Conservation (phyloP, 2,329 filamentous ascomycete genomes). For the Aspergillus versicolor region DNA sequence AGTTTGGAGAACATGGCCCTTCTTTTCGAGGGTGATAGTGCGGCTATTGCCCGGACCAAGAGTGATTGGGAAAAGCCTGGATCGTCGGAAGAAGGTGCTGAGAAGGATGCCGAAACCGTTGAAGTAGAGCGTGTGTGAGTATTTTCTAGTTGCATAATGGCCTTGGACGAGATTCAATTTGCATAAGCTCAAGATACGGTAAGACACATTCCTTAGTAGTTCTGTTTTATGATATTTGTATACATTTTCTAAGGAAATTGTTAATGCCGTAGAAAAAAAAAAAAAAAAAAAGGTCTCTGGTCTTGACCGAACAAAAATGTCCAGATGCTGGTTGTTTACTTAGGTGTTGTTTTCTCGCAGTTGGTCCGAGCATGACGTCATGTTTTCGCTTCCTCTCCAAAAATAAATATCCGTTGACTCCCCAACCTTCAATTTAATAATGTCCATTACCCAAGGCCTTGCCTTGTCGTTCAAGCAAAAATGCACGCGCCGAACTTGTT, state of each 20-base stretch:
- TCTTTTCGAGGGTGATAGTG: slow-evolving; percentile 11
- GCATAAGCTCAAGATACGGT: not conserved
- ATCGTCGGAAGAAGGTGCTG: not conserved
- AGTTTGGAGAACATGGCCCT: slow-evolving; percentile 15
- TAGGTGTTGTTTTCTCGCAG: not conserved
- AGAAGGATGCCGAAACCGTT: not conserved
- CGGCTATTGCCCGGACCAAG: not conserved
- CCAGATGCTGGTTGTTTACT: no score
- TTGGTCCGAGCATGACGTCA: not conserved
- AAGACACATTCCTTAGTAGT: no score
- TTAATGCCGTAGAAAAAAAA: no score
- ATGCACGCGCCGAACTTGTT: not conserved
- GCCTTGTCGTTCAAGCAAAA: not conserved
- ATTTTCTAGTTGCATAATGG: not conserved
- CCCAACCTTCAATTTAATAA: not conserved
- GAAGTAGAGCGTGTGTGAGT: not conserved
- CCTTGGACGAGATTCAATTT: not conserved
- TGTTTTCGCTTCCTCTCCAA: not conserved
- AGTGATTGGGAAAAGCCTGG: not conserved
- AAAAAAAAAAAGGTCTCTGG: no score
- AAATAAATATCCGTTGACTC: not conserved
- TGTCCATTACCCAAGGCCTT: no score
- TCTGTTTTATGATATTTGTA: no score
- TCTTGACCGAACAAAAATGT: no score
- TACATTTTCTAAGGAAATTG: no score